Evolutionary conservation across 2,329 filamentous ascomycete genomes (phyloP).

Genomic region (Teratosphaeria pseudoeucalypti): DNA sequence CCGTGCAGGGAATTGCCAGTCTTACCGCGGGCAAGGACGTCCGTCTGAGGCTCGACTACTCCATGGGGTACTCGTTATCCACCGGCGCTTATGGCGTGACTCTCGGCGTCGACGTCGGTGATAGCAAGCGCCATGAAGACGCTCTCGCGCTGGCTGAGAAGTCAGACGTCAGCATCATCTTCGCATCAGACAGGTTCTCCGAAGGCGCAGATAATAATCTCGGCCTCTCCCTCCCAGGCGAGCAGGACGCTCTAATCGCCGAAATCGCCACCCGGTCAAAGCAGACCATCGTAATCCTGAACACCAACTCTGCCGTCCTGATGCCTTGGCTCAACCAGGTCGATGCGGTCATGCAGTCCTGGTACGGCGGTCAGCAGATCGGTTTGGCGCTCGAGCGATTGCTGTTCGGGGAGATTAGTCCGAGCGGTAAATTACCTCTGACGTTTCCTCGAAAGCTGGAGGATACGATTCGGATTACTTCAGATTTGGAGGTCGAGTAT

Average conservation of each 20-base stretch:
- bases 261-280: neutral
- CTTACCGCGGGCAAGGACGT: neutral
- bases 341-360: neutral
- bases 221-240: neutral
- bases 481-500: slow-evolving; percentile 43
- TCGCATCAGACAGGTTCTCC: neutral
- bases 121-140: neutral
- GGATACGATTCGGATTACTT: slow-evolving; percentile 53
- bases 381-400: slow-evolving; percentile 73
- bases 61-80: neutral
- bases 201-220: neutral
- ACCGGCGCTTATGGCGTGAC: neutral
- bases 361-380: slow-evolving; percentile 58
- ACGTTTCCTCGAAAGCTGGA: slow-evolving; percentile 49
- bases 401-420: slow-evolving; percentile 62
- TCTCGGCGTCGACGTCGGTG: neutral
- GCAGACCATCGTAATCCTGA: neutral
- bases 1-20: neutral
- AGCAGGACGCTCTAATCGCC: neutral
- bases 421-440: slow-evolving; percentile 63
- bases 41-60: neutral
- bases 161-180: neutral
- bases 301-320: neutral
- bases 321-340: neutral
- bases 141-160: neutral